Conservation (phyloP, 306 rosid species). For the Abrus pulchellus region DNA sequence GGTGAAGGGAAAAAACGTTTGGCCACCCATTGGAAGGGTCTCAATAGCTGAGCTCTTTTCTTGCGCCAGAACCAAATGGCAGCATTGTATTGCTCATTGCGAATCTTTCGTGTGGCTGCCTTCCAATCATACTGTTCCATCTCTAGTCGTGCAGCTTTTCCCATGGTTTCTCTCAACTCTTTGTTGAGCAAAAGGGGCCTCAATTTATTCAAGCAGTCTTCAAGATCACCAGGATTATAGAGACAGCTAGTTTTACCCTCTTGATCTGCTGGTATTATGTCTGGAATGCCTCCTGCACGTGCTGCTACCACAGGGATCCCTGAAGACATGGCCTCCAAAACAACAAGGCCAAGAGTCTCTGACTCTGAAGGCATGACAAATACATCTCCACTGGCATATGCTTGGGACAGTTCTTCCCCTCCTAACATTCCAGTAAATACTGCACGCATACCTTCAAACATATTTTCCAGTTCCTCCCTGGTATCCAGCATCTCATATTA, state of each 20-base stretch:
- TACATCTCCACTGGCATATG: slow-evolving; percentile 93
- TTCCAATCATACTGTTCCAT: slow-evolving; percentile 95
- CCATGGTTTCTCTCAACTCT: slow-evolving; percentile 79
- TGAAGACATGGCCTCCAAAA: slow-evolving; percentile 96
- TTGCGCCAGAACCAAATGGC: slow-evolving; percentile 99
- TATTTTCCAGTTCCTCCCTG: slow-evolving; percentile 90
- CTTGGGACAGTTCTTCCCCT: slow-evolving; percentile 96
- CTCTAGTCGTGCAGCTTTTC: slow-evolving; percentile 84
- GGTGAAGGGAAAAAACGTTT: slow-evolving; percentile 75
- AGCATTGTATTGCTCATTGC: slow-evolving; percentile 88
- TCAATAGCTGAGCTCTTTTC: slow-evolving; percentile 73
- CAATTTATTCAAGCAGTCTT: slow-evolving; percentile 88
- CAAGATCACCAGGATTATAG: slow-evolving; percentile 70
- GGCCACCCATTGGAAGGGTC: slow-evolving; percentile 83
- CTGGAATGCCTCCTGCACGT: slow-evolving; percentile 96
- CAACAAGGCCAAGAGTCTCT: slow-evolving; percentile 95
- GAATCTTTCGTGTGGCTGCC: slow-evolving; percentile 83
- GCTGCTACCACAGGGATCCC: slow-evolving; percentile 96
- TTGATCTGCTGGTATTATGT: slow-evolving; percentile 85
- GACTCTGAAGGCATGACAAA: slow-evolving; percentile 99
- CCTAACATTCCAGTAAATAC: slow-evolving; percentile 96
- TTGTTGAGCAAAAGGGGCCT: slow-evolving; percentile 68
- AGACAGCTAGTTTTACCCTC: slow-evolving; percentile 89
- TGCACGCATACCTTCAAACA: slow-evolving; percentile 91
- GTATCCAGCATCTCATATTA: slow-evolving; percentile 40